Evolutionary conservation across 108 stramenopile genomes (phyloP).

Genomic region (Nitzschia palea): DNA sequence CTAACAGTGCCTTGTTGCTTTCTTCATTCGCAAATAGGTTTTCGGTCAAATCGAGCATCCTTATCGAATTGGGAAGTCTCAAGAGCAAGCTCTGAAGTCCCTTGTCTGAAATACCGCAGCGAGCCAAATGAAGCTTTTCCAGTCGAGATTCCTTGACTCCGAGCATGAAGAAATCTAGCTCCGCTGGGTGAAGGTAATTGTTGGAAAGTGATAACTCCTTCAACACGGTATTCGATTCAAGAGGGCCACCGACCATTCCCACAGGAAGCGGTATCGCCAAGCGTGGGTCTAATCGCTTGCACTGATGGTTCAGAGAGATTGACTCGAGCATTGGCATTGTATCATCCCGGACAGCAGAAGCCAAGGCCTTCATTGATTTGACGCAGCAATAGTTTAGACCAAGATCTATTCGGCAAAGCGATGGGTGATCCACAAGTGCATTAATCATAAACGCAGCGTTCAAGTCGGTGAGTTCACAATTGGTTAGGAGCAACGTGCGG

Average conservation of each 20-base stretch:
- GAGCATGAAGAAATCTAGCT: not conserved
- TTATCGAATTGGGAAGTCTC: not conserved
- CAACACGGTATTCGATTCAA: not conserved
- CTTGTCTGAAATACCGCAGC: not conserved
- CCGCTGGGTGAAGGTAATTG: not conserved
- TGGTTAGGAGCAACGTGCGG: not conserved
- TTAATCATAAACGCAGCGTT: not conserved
- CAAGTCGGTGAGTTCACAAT: not conserved
- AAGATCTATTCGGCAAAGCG: not conserved
- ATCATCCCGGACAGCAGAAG: not conserved
- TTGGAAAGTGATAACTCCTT: not conserved
- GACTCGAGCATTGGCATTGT: not conserved
- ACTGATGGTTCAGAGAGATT: not conserved
- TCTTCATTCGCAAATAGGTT: not conserved
- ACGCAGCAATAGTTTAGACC: conserved; percentile 5
- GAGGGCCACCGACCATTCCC: not conserved
- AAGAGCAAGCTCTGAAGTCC: not conserved
- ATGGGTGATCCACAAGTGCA: conserved; percentile 3
- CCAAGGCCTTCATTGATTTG: not conserved
- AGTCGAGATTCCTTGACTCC: not conserved
- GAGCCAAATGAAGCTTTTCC: not conserved
- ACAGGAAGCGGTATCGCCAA: not conserved
- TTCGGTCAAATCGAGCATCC: not conserved
- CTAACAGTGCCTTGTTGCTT: not conserved
- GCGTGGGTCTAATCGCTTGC: not conserved